These are phyloP conservation scores for Aspergillus campestris DNA, from an alignment of 495 filamentous ascomycete species.

Conservation along the genomic window DNA sequence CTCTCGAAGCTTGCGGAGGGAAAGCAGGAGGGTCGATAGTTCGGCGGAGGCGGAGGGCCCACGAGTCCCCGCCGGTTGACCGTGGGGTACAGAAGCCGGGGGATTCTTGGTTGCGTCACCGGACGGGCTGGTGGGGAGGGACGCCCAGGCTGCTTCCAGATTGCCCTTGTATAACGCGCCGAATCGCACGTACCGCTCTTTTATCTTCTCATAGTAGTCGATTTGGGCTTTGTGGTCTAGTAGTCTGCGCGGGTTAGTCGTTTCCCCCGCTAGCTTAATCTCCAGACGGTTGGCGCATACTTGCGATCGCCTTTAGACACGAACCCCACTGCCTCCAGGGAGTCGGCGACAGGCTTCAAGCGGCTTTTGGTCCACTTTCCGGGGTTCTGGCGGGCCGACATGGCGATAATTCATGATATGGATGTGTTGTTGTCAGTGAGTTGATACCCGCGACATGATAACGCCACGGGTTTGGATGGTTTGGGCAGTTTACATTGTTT, in stretches of 20 bases:
- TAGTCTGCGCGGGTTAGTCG: slow-evolving; percentile 44
- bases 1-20: slow-evolving; percentile 88
- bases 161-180: slow-evolving; percentile 63
- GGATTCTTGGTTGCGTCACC: slow-evolving; percentile 35
- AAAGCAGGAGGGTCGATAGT: slow-evolving; percentile 52
- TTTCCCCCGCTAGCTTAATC: slow-evolving; percentile 3
- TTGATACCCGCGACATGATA: not conserved
- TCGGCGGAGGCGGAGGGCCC: slow-evolving; percentile 38
- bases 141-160: slow-evolving; percentile 65
- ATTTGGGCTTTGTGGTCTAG: slow-evolving; percentile 69
- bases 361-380: slow-evolving; percentile 43
- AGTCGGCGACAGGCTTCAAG: slow-evolving; percentile 64
- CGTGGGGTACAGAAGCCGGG: slow-evolving; percentile 20
- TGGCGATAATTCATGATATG: not conserved
- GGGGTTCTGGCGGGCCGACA: slow-evolving; percentile 12
- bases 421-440: not conserved
- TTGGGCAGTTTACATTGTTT: not conserved
- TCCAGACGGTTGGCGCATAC: slow-evolving; percentile 26
- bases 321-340: slow-evolving; percentile 68
- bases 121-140: slow-evolving; percentile 44
- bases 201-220: slow-evolving; percentile 76
- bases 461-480: too few relatives aligned
- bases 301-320: slow-evolving; percentile 83
- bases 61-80: slow-evolving; percentile 13
- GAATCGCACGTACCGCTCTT: slow-evolving; percentile 79